Conservation (phyloP, 1,139 yeast species). For the Suhomyces bokatorum region DNA sequence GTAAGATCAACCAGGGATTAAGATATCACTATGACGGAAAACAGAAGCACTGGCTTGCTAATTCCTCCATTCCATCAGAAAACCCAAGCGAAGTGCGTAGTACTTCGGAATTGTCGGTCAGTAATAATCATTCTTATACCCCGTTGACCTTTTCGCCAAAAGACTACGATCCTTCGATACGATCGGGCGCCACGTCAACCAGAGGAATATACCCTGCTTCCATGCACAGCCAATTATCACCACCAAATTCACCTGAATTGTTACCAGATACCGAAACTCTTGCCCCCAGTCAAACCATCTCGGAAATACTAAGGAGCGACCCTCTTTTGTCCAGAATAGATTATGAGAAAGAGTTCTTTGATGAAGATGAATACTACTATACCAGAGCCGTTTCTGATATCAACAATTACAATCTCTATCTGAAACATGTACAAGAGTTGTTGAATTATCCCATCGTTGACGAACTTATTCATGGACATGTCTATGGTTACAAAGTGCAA, state of each 20-base stretch:
- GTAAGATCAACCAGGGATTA: constrained; percentile 79
- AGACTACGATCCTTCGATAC: constrained; percentile 33
- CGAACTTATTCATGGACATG: constrained; percentile 44
- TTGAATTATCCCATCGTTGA: constrained; percentile 50
- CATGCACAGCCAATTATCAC: constrained; percentile 25
- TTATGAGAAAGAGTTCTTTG: constrained; percentile 39
- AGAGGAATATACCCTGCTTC: constrained; percentile 35
- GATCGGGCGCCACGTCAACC: constrained; percentile 37
- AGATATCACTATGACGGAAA: constrained; percentile 79
- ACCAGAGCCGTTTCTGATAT: constrained; percentile 35
- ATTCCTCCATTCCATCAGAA: constrained; percentile 12
- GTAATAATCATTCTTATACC: constrained; percentile 1
- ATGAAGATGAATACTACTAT: constrained; percentile 42
- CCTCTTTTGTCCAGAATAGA: constrained; percentile 22
- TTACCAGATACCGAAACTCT: constrained; percentile 5
- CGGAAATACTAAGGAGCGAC: constrained; percentile 31
- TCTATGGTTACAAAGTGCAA: constrained; percentile 45
- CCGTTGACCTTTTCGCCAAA: constrained; percentile 1
- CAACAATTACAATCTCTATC: constrained; percentile 44
- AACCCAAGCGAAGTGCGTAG: constrained; percentile 22
- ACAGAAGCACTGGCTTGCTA: constrained; percentile 82
- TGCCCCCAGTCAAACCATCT: constrained; percentile 17
- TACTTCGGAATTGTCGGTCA: constrained; percentile 32
- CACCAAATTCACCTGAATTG: constrained; percentile 23
- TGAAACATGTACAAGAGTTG: constrained; percentile 33